Evolutionary conservation across 2,329 filamentous ascomycete species (phyloP), one percentile per base, ranked within the genome.

Genomic region (Aspergillus transmontanensis): DNA sequence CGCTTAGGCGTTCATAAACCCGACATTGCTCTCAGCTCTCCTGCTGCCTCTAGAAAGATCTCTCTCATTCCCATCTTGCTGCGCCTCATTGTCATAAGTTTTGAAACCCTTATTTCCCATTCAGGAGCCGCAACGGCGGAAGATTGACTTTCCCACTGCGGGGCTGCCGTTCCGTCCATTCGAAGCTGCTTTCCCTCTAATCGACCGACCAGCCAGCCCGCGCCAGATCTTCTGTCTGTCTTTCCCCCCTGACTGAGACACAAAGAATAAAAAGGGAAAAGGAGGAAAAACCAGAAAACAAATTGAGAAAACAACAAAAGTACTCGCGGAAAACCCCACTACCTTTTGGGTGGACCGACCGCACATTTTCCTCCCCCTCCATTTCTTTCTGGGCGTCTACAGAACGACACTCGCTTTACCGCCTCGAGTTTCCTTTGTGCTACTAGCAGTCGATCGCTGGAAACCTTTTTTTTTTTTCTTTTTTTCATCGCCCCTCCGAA

Each of bases 91-190:
- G n/a, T 30, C 28, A n/a, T 21, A 28, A 14, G n/a, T 36, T 55
- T 36, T 23, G 51, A 55, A 55, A 36, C 51, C 39, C 28, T 36
- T 45, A 34, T 59, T 28, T 53, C 45, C 26, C 36, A 7, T 51
- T 45, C 59, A 30, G 57, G 53, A 58, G 54, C 54, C 53, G 60
- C 54, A 39, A 54, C 60, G 43, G 50, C 61, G 59, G 59, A 56
- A 58, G 60, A 62, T 60, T 63, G 58, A 53, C 54, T 46, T 46
- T 60, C 54, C 55, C 60, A 64, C 59, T 66, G 64, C 64, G 64
- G 64, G 64, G 64, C 64, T 64, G 16, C 59, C 56, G 28, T 59
- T 55, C 61, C 61, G 61, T 62, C 60, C 28, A 53, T 59, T 57
- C 64, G 51, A 55, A 55, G 51, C 57, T 32, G 50, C 59, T 51